Conservation (phyloP, 805 yeast species). For the Priceomyces castillae region DNA sequence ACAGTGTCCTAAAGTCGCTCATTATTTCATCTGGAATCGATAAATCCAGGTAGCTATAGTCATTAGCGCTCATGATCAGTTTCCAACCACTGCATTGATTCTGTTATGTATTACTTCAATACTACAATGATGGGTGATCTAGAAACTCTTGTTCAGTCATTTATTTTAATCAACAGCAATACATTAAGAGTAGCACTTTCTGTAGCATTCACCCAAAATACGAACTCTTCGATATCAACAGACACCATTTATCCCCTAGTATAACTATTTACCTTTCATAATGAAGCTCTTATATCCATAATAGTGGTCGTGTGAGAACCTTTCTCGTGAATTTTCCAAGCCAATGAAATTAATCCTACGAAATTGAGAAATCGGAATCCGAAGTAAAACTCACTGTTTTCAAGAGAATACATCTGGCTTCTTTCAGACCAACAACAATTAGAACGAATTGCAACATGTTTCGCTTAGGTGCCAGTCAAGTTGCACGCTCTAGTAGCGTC, state of each 20-base stretch:
- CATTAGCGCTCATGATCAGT: neutral
- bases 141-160: neutral
- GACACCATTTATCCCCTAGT: neutral
- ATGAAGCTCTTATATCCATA: neutral
- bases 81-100: neutral
- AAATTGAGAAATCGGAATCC: constrained; percentile 8
- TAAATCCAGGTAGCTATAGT: neutral
- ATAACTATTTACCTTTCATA: neutral
- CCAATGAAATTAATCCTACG: constrained; percentile 20
- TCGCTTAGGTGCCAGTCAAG: constrained; percentile 53
- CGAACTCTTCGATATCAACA: too few relatives aligned
- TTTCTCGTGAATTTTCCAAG: constrained; percentile 1
- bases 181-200: neutral
- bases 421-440: constrained; percentile 1
- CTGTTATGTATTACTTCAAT: neutral
- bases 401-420: constrained; percentile 1
- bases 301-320: neutral
- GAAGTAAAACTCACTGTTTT: constrained; percentile 3
- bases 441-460: constrained; percentile 36
- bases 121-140: neutral
- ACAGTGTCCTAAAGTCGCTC: neutral
- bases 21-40: neutral
- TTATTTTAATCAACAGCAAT: neutral
- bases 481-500: constrained; percentile 48
- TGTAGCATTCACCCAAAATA: neutral